Evolutionary conservation across 106 monocot genomes (phyloP).

Genomic region (Apostasia shenzhenica): DNA sequence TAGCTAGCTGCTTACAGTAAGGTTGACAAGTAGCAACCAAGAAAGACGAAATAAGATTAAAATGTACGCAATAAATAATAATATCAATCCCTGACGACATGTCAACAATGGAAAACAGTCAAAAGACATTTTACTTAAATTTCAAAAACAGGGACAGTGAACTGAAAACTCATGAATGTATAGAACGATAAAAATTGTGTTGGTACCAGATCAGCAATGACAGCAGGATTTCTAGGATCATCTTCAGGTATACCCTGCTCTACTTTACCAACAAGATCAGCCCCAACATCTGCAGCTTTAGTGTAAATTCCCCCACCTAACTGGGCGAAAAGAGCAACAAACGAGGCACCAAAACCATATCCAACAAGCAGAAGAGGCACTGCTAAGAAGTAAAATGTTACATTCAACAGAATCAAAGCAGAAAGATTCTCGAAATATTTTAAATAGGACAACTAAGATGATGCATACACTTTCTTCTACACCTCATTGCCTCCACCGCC

Average conservation of each 20-base stretch:
- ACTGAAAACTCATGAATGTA: no score
- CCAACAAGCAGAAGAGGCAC: conserved; percentile 99
- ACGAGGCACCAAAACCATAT: conserved; percentile 98
- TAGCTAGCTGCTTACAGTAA: no score
- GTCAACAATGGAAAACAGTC: no score
- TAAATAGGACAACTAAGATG: neutral
- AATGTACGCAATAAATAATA: no score
- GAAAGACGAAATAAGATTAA: no score
- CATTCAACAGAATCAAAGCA: neutral
- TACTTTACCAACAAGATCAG: conserved; percentile 98
- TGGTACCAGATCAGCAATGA: conserved; percentile 93
- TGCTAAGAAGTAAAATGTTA: conserved; percentile 25
- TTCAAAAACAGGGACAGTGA: no score
- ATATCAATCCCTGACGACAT: no score
- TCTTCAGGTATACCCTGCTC: conserved; percentile 99
- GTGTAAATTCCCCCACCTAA: conserved; percentile 97
- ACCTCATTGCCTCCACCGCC: no score
- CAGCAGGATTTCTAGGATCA: conserved; percentile 98
- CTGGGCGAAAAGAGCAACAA: conserved; percentile 98
- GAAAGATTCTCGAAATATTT: neutral
- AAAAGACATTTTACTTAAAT: no score
- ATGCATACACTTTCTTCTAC: no score
- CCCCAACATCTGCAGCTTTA: conserved; percentile 99
- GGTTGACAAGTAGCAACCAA: no score
- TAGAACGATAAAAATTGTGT: neutral